Base-by-base conservation (phyloP, 225 moss, liverwort and hornwort genomes). In the Bryoerythrophyllum caledonicum region DNA sequence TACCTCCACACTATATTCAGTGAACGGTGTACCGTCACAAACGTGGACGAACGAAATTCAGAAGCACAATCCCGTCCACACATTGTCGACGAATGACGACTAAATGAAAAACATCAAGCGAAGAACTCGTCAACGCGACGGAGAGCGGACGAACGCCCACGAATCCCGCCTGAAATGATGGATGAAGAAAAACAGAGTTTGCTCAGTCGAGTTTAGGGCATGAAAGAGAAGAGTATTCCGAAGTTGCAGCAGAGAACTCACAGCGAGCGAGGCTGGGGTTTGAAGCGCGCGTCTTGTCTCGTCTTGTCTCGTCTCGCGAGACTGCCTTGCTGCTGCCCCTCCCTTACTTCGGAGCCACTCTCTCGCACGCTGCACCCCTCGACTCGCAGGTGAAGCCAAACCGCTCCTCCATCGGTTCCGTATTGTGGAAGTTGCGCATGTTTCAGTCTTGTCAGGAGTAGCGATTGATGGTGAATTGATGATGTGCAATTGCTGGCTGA, bases 261-360 rank as follows among this genome's bases (percentile, higher is more conserved):
- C 52, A 24, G 65, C 51, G 67, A 67, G 5, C 21, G 3, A 44
- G 44, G 52, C 54, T 68, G 54, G 68, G 68, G 68, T 68, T 68
- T 68, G 54, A 23, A 55, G 53, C 12, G 34, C 35, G 8, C 14
- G 52, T 34, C 19, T 49, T 21, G 30, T 12, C n/a, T 48, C 16
- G 51, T 10, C n/a, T n/a, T n/a, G 49, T 30, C 19, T 19, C n/a
- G 30, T n/a, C n/a, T 48, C 17, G 52, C 11, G 7, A 12, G 28
- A 11, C 14, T 9, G 17, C 1, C 4, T 14, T 8, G 19, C 17
- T 16, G 28, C 59, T 60, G 16, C 2, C 8, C 6, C 28, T 60
- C 17, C 3, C 32, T 60, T 8, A 1, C 32, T 20, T n/a, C 9
- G 53, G 23, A 8, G 54, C 21, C 20, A 10, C 0, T 2, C 34